Percentiles rank a stretch among this genome's conserved stretches.
Evolutionary conservation across 768 basidiomycete species (phyloP).

Genomic region (Amanita polypyramis): DNA sequence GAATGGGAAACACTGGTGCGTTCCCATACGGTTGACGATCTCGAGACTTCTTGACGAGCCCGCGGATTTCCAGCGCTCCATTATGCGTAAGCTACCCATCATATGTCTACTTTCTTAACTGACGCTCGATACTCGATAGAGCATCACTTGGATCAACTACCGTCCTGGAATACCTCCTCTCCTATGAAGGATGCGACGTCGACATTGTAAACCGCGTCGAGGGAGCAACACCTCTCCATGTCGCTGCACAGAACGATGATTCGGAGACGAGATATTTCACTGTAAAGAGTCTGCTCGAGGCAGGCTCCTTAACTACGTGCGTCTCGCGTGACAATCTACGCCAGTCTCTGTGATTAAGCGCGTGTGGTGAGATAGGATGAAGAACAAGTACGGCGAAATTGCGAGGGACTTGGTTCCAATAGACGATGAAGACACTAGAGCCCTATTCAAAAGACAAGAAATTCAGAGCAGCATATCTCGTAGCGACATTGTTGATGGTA

Average conservation of each 20-base stretch:
- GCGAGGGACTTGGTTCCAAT: conserved; percentile 43
- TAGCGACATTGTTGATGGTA: conserved; percentile 61
- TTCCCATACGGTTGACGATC: conserved; percentile 8
- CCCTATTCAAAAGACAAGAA: conserved; percentile 43
- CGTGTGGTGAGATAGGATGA: conserved; percentile 35
- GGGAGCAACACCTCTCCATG: conserved; percentile 69
- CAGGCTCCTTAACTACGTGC: conserved; percentile 65
- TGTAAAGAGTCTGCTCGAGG: conserved; percentile 61
- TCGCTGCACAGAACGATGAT: conserved; percentile 51
- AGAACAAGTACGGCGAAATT: conserved; percentile 56
- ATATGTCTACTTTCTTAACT: neutral
- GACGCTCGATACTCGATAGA: conserved; percentile 19
- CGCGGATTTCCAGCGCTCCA: conserved; percentile 43
- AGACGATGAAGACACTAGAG: conserved; percentile 39
- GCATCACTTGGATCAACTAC: conserved; percentile 45
- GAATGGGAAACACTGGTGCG: conserved; percentile 74
- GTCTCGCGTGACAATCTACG: conserved; percentile 13
- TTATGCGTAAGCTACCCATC: conserved; percentile 44
- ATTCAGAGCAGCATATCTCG: conserved; percentile 37
- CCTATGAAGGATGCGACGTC: conserved; percentile 70
- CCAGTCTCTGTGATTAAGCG: conserved; percentile 6
- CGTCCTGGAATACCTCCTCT: conserved; percentile 64
- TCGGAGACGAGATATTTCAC: conserved; percentile 41
- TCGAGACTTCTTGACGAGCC: conserved; percentile 6
- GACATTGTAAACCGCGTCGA: conserved; percentile 65